Conservation (phyloP, 177 flowering plant species). For the Vitis hybrid region DNA sequence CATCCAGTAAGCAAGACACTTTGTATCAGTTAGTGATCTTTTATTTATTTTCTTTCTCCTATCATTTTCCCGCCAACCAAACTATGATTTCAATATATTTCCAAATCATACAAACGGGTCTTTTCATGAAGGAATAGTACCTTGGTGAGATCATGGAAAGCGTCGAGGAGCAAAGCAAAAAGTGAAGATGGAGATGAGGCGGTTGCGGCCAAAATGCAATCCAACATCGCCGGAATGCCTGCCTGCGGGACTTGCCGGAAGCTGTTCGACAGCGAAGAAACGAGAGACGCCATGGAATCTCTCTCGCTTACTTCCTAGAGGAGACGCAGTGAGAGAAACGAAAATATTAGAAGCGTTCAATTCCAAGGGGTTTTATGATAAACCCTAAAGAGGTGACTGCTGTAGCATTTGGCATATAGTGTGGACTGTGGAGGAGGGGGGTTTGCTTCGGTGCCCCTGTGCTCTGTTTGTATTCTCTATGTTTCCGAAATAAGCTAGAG, state of each 20-base stretch:
- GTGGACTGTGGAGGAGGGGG: no score
- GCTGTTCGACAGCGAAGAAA: slow-evolving; percentile 48
- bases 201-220: slow-evolving; percentile 67
- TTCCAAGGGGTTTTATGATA: no score
- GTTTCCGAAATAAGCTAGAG: no score
- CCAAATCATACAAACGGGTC: not conserved
- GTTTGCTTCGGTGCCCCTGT: no score
- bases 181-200: slow-evolving; percentile 50
- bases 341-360: not conserved
- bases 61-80: not conserved
- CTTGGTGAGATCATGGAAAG: slow-evolving; percentile 37
- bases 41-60: no score
- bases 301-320: not conserved
- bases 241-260: slow-evolving; percentile 57
- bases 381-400: no score
- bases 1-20: no score
- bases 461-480: no score
- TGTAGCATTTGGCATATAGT: no score
- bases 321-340: not conserved
- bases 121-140: slow-evolving; percentile 20
- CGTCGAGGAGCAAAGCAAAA: slow-evolving; percentile 54
- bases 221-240: slow-evolving; percentile 71
- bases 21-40: no score
- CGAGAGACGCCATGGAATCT: slow-evolving; percentile 26
- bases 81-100: not conserved